These are phyloP conservation scores for Trifolium dubium DNA, from an alignment of 306 rosid genomes.

Conservation along the genomic window DNA sequence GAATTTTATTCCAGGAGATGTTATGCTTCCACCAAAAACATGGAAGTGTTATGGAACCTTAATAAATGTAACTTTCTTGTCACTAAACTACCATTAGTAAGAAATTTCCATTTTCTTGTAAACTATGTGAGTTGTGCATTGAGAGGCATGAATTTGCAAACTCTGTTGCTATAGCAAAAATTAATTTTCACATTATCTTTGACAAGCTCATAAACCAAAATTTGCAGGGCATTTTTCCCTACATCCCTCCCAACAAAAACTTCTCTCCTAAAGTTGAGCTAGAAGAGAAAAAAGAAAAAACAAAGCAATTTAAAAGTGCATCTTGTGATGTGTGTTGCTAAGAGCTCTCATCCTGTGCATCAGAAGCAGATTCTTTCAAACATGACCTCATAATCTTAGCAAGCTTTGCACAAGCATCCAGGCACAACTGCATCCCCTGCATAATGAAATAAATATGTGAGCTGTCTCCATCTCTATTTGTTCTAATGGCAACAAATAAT, in stretches of 20 bases:
- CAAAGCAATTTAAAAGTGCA: slow-evolving; percentile 28
- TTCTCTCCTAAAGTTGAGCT: slow-evolving; percentile 38
- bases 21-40: too few species aligned
- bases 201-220: slow-evolving; percentile 50
- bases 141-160: slow-evolving; percentile 20
- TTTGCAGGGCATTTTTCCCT: slow-evolving; percentile 36
- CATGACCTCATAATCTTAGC: slow-evolving; percentile 79
- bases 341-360: slow-evolving; percentile 48
- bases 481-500: not conserved
- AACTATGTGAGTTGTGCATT: not conserved
- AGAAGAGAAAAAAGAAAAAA: not conserved
- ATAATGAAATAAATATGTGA: slow-evolving; percentile 13
- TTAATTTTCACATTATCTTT: slow-evolving; percentile 21
- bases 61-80: too few species aligned
- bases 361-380: slow-evolving; percentile 68
- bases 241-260: slow-evolving; percentile 22
- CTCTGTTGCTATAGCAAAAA: slow-evolving; percentile 23
- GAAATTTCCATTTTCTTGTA: too few species aligned
- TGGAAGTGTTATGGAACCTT: too few species aligned
- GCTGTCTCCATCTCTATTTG: slow-evolving; percentile 12
- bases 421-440: slow-evolving; percentile 91
- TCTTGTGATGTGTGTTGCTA: slow-evolving; percentile 20
- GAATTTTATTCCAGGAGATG: too few species aligned
- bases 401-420: slow-evolving; percentile 90
- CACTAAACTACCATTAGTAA: too few species aligned